Percentiles rank a stretch among this genome's conserved stretches.
Evolutionary conservation across 1,284 basidiomycete species (phyloP).

Genomic region (Schizophyllum commune): DNA sequence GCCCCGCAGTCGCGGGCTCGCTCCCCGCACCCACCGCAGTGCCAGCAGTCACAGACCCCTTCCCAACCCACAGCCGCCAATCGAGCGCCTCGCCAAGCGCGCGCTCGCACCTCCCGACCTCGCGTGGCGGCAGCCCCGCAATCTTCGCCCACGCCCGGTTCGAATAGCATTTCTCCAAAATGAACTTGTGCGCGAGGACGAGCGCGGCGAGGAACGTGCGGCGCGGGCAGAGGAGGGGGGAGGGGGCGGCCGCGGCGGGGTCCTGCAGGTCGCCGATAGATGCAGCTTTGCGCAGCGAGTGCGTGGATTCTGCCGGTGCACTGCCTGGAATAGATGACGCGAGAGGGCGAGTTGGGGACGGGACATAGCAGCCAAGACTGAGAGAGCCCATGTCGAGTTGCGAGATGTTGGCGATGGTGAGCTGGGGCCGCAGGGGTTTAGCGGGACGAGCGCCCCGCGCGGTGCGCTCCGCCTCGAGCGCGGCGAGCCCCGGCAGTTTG

Average conservation of each 20-base stretch:
- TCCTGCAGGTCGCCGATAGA: background rate
- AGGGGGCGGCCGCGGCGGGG: conserved; percentile 29
- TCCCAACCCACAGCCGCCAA: conserved; percentile 82
- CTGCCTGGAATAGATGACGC: too few species aligned
- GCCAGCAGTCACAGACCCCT: conserved; percentile 22
- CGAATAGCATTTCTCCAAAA: conserved; percentile 88
- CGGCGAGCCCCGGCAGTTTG: conserved; percentile 53
- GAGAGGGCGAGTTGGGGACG: background rate
- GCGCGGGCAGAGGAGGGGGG: conserved; percentile 81
- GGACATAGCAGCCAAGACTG: background rate
- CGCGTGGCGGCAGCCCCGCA: conserved; percentile 67
- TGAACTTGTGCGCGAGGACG: conserved; percentile 86
- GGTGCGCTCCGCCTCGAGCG: conserved; percentile 28
- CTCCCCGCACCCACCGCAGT: background rate
- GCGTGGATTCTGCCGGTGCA: background rate
- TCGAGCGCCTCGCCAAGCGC: conserved; percentile 74
- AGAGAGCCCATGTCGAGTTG: background rate
- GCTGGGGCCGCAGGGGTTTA: conserved; percentile 31
- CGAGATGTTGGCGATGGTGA: conserved; percentile 31
- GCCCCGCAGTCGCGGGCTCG: background rate
- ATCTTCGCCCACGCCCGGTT: conserved; percentile 90
- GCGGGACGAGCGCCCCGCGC: conserved; percentile 25
- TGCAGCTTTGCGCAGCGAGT: background rate
- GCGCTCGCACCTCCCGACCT: conserved; percentile 75
- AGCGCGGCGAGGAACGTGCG: conserved; percentile 84